These are phyloP conservation scores for Triangularia verruculosa DNA, from an alignment of 2,329 filamentous ascomycete genomes.

Conservation along the genomic window DNA sequence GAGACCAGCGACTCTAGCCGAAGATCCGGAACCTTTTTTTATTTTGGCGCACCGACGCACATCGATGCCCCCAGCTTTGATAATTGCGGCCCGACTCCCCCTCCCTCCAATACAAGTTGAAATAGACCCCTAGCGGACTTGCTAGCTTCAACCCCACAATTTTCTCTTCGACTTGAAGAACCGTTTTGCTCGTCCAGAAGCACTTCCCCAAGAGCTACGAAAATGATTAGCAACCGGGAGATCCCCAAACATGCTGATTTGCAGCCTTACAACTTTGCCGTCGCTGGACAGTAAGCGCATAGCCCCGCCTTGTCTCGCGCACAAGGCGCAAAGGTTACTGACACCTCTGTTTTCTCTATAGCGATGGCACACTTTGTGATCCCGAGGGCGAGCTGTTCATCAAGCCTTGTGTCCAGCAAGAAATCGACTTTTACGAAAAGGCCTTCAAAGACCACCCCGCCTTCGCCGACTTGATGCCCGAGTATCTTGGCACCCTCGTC, in stretches of 20 bases:
- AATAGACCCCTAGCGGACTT: neutral
- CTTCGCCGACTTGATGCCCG: slow-evolving; percentile 78
- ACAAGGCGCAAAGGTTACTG: slow-evolving; percentile 18
- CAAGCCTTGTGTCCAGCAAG: slow-evolving; percentile 84
- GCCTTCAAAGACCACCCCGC: slow-evolving; percentile 63
- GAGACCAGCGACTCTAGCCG: neutral
- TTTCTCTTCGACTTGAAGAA: neutral
- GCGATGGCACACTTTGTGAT: slow-evolving; percentile 87
- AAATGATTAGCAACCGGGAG: slow-evolving; percentile 32
- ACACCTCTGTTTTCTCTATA: slow-evolving; percentile 37
- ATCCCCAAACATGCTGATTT: slow-evolving; percentile 60
- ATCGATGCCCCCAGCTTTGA: slow-evolving; percentile 15
- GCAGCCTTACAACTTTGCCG: slow-evolving; percentile 69
- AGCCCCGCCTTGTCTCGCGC: neutral
- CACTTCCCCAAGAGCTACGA: slow-evolving; percentile 11
- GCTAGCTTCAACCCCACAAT: neutral
- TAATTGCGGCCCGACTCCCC: slow-evolving; percentile 13
- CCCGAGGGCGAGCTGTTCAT: slow-evolving; percentile 81
- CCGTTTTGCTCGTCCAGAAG: neutral
- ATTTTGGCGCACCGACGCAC: slow-evolving; percentile 13
- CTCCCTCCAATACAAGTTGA: slow-evolving; percentile 14
- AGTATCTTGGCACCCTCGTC: slow-evolving; percentile 75
- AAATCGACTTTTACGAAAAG: slow-evolving; percentile 87
- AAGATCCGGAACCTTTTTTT: neutral
- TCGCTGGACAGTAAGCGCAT: slow-evolving; percentile 75